A percentile compares a stretch with the other conserved stretches of the same genome.
Conservation (phyloP, 2,329 filamentous ascomycete genomes). For the Fusarium sp. region DNA sequence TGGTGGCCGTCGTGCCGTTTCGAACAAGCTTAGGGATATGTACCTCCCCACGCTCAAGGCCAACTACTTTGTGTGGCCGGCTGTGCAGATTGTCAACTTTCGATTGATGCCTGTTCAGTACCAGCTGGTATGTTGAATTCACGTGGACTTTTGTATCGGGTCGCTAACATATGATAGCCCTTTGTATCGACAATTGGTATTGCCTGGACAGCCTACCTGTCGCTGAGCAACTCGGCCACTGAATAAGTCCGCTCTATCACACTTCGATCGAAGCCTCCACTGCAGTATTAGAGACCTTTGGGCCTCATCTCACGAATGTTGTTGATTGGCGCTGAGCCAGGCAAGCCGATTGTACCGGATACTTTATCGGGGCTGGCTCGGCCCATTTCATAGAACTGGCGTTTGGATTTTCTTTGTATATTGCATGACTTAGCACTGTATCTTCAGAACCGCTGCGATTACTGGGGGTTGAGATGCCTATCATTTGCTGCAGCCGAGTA, state of each 20-base stretch:
- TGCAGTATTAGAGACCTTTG: too few relatives aligned
- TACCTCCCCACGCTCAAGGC: slow-evolving; percentile 94
- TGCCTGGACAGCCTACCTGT: slow-evolving; percentile 96
- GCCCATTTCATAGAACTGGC: slow-evolving; percentile 14
- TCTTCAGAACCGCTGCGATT: not conserved
- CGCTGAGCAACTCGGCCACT: slow-evolving; percentile 86
- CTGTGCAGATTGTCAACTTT: slow-evolving; percentile 97
- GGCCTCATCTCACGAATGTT: not conserved
- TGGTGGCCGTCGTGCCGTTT: slow-evolving; percentile 80
- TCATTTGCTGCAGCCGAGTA: not conserved
- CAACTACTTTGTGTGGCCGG: slow-evolving; percentile 94
- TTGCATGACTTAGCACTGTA: not conserved
- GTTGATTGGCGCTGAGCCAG: not conserved
- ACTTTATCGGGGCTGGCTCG: not conserved
- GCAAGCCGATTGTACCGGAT: not conserved
- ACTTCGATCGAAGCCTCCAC: too few relatives aligned
- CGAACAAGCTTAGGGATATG: slow-evolving; percentile 89
- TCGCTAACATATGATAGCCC: slow-evolving; percentile 65
- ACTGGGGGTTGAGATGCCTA: not conserved
- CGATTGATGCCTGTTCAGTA: slow-evolving; percentile 93
- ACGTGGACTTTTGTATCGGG: rapidly evolving
- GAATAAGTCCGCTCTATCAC: slow-evolving; percentile 52
- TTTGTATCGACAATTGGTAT: slow-evolving; percentile 97
- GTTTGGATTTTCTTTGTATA: slow-evolving; percentile 5
- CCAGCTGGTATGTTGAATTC: slow-evolving; percentile 78